Conservation (phyloP, 305 asterid genomes). For the Coffea humblotiana region DNA sequence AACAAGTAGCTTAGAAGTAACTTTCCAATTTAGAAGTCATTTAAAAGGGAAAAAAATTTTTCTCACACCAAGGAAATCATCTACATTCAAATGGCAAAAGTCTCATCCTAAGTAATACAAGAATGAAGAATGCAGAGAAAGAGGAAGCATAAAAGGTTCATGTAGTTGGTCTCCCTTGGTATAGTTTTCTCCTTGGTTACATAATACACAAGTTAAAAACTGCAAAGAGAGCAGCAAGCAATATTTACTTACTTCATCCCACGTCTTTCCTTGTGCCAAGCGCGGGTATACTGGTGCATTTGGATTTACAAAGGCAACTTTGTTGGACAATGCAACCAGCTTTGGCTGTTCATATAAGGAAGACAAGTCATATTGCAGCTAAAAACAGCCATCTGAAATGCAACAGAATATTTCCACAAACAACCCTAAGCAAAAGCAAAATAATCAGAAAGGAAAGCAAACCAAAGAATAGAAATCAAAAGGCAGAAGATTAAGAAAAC, state of each 20-base stretch:
- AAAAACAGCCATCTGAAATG: neutral
- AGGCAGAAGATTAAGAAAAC: neutral
- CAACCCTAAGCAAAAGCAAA: neutral
- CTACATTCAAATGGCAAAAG: neutral
- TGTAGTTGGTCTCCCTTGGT: neutral
- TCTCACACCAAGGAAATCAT: neutral
- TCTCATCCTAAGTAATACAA: neutral
- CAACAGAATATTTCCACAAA: neutral
- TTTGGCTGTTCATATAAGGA: constrained; percentile 58
- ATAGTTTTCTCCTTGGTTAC: neutral
- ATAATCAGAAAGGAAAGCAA: neutral
- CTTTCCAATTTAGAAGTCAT: neutral
- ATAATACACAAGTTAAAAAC: neutral
- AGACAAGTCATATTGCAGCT: neutral
- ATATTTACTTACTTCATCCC: constrained; percentile 76
- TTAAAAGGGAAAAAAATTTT: neutral
- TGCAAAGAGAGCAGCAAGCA: neutral
- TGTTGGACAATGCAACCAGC: constrained; percentile 70
- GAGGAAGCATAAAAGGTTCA: neutral
- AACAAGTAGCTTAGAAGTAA: neutral
- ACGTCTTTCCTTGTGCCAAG: constrained; percentile 82
- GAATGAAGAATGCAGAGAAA: neutral
- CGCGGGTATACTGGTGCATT: constrained; percentile 91
- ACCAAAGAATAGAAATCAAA: neutral
- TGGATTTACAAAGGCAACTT: constrained; percentile 69